Conservation (phyloP, 1,284 basidiomycete genomes). For the Cutaneotrichosporon curvatum region DNA sequence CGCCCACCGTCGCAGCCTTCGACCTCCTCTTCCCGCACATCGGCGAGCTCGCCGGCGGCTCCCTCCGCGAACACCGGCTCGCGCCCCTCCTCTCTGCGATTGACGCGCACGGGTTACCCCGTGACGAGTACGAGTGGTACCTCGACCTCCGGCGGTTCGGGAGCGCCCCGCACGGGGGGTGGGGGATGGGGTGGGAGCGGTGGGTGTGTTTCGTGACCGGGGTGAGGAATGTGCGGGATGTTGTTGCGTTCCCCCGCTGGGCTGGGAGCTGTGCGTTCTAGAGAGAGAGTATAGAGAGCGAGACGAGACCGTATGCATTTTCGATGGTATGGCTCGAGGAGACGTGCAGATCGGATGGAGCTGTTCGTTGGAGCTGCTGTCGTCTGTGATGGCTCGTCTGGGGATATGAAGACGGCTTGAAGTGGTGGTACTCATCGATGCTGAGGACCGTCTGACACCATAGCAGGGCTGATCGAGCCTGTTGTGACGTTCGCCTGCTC, state of each 20-base stretch:
- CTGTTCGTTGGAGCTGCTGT: too few species aligned
- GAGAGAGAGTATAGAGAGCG: too few species aligned
- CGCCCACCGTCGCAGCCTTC: slow-evolving; percentile 76
- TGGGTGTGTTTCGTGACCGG: slow-evolving; percentile 76
- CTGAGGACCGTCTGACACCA: too few species aligned
- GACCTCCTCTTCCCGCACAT: slow-evolving; percentile 82
- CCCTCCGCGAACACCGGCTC: slow-evolving; percentile 77
- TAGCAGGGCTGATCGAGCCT: too few species aligned
- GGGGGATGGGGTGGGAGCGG: slow-evolving; percentile 87
- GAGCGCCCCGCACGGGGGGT: slow-evolving; percentile 82
- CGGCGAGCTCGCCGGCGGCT: slow-evolving; percentile 89
- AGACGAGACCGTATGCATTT: too few species aligned
- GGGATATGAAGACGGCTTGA: too few species aligned
- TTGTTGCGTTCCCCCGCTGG: slow-evolving; percentile 83
- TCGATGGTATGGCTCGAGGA: too few species aligned
- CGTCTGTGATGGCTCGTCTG: neutral
- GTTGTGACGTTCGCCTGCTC: too few species aligned
- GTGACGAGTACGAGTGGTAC: slow-evolving; percentile 73
- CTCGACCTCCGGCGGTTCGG: slow-evolving; percentile 68
- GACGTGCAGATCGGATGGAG: too few species aligned
- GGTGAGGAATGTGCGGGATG: slow-evolving; percentile 77
- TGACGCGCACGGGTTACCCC: slow-evolving; percentile 50
- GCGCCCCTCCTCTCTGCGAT: slow-evolving; percentile 55
- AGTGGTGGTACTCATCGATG: too few species aligned
- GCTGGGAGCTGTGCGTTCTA: slow-evolving; percentile 54